Conservation (phyloP, 1,284 basidiomycete species). For the Moesziomyces globuligerus region DNA sequence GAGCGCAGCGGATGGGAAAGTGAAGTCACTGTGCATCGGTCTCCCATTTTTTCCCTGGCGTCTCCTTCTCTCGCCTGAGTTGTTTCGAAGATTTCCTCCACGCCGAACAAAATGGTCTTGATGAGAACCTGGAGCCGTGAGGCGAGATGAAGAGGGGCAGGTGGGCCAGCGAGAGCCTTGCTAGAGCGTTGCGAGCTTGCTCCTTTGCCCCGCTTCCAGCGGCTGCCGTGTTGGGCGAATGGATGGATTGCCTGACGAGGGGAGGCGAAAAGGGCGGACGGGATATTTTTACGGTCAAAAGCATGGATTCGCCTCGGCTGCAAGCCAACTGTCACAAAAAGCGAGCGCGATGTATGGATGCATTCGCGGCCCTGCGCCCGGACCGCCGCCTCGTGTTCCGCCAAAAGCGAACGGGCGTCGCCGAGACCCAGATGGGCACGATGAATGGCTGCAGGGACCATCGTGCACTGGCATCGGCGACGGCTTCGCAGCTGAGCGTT, state of each 20-base stretch:
- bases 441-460: neutral
- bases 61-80: conserved; percentile 1
- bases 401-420: neutral
- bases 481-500: no score
- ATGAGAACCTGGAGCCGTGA: conserved; percentile 1
- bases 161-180: no score
- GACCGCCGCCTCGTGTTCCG: no score
- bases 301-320: neutral
- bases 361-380: neutral
- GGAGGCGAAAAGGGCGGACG: neutral
- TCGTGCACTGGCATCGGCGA: no score
- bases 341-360: neutral
- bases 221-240: neutral
- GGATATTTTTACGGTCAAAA: neutral
- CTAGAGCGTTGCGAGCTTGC: no score
- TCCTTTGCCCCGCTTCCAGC: neutral
- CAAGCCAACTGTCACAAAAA: neutral
- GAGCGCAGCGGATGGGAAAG: neutral
- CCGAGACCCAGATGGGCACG: neutral
- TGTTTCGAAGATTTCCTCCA: neutral
- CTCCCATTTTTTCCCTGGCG: neutral
- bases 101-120: no score
- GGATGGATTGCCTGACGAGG: neutral
- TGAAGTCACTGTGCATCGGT: conserved; percentile 15
- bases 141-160: no score